Percentiles rank a stretch among this genome's conserved stretches.
Conservation (phyloP, 257 asterid genomes). For the Scutellaria minor region DNA sequence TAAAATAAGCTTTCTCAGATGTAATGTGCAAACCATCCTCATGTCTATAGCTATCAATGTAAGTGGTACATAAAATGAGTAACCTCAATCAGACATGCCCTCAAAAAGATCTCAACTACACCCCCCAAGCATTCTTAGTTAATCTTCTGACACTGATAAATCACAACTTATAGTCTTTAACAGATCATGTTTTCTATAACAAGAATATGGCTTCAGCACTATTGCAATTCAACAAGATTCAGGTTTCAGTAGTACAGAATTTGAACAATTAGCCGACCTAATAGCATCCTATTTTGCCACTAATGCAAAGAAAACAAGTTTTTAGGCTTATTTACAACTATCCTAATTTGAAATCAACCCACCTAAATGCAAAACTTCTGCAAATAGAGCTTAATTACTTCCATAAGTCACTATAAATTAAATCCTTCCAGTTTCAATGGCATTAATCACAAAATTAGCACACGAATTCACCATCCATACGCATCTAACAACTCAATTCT, state of each 20-base stretch:
- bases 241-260: constrained; percentile 5
- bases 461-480: constrained; percentile 21
- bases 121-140: constrained; percentile 15
- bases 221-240: constrained; percentile 11
- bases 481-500: constrained; percentile 10
- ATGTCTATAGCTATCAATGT: neutral
- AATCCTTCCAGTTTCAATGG: constrained; percentile 25
- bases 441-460: constrained; percentile 10
- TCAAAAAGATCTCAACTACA: constrained; percentile 1
- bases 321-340: neutral
- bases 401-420: neutral
- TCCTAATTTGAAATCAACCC: constrained; percentile 12
- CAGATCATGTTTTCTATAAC: neutral
- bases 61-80: neutral
- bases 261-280: neutral
- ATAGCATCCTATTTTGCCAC: neutral
- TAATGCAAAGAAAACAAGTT: neutral
- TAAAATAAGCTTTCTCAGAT: neutral
- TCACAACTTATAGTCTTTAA: neutral
- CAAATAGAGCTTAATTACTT: constrained; percentile 29
- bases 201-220: constrained; percentile 7
- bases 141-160: constrained; percentile 9
- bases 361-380: neutral
- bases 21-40: constrained; percentile 9
- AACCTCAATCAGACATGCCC: neutral